These are phyloP conservation scores for Citrus mangshanensis DNA, from an alignment of 345 rosid species.

Conservation along the genomic window DNA sequence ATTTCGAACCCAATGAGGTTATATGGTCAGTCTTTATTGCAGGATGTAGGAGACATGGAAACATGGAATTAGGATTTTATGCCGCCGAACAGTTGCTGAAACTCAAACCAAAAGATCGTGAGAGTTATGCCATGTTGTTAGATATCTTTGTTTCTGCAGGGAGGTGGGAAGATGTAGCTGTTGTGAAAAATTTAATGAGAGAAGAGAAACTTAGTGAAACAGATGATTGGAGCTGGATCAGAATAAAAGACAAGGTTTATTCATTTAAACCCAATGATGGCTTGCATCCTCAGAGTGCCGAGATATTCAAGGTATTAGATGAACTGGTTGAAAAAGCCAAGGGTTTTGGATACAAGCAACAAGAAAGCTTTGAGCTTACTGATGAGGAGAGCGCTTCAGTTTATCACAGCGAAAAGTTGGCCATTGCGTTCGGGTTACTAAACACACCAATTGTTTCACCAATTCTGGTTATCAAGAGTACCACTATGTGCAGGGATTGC, in stretches of 20 bases:
- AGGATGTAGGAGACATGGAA: constrained; percentile 44
- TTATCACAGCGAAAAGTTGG: constrained; percentile 48
- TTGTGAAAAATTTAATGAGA: constrained; percentile 35
- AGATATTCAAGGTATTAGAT: constrained; percentile 26
- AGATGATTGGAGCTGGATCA: constrained; percentile 57
- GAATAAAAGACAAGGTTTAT: constrained; percentile 35
- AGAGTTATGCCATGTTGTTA: constrained; percentile 30
- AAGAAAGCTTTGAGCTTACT: constrained; percentile 2
- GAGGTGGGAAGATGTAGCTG: constrained; percentile 41
- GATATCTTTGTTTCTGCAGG: constrained; percentile 30
- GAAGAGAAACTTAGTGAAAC: constrained; percentile 24
- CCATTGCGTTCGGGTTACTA: constrained; percentile 51
- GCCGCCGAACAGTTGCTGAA: constrained; percentile 49
- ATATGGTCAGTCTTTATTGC: constrained; percentile 40
- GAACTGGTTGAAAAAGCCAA: constrained; percentile 33
- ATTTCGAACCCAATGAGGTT: constrained; percentile 35
- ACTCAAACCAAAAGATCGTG: constrained; percentile 33
- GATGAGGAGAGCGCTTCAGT: constrained; percentile 13
- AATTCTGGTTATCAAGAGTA: constrained; percentile 35
- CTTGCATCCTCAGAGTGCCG: constrained; percentile 16
- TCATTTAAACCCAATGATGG: constrained; percentile 32
- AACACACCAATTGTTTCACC: constrained; percentile 26
- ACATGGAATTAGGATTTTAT: constrained; percentile 36
- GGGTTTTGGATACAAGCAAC: constrained; percentile 23
- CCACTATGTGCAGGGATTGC: constrained; percentile 41